Conservation (phyloP, 805 yeast species). For the Candida quercuum region DNA sequence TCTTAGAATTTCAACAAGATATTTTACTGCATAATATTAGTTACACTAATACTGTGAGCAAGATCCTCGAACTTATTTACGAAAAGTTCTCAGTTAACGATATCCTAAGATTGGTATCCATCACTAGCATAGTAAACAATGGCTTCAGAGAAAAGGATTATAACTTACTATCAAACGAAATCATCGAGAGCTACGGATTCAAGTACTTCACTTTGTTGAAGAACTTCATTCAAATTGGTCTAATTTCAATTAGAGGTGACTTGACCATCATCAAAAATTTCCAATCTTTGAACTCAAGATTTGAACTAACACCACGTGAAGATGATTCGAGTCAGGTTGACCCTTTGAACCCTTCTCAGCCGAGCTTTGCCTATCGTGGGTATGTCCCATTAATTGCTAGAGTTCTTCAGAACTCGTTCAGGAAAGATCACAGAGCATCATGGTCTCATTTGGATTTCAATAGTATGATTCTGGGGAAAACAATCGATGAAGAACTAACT, state of each 20-base stretch:
- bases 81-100: conserved; percentile 35
- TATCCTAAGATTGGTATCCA: conserved; percentile 47
- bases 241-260: conserved; percentile 30
- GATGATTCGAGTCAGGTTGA: conserved; percentile 1
- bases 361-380: conserved; percentile 72
- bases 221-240: conserved; percentile 40
- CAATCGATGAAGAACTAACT: conserved; percentile 24
- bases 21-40: conserved; percentile 50
- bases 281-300: conserved; percentile 28
- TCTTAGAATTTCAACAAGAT: conserved; percentile 65
- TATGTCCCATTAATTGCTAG: conserved; percentile 73
- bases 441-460: conserved; percentile 36
- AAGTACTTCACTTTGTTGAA: conserved; percentile 42
- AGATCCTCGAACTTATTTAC: conserved; percentile 46
- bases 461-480: conserved; percentile 29
- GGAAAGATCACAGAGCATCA: conserved; percentile 23
- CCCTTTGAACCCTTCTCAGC: conserved; percentile 34
- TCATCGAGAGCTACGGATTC: conserved; percentile 64
- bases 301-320: conserved; percentile 43
- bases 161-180: conserved; percentile 45
- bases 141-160: conserved; percentile 68
- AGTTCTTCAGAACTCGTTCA: conserved; percentile 62
- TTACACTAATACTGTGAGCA: conserved; percentile 27
- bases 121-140: conserved; percentile 57
- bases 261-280: conserved; percentile 32